Evolutionary conservation across 768 basidiomycete genomes (phyloP).

Genomic region (Boletus subparvulus): DNA sequence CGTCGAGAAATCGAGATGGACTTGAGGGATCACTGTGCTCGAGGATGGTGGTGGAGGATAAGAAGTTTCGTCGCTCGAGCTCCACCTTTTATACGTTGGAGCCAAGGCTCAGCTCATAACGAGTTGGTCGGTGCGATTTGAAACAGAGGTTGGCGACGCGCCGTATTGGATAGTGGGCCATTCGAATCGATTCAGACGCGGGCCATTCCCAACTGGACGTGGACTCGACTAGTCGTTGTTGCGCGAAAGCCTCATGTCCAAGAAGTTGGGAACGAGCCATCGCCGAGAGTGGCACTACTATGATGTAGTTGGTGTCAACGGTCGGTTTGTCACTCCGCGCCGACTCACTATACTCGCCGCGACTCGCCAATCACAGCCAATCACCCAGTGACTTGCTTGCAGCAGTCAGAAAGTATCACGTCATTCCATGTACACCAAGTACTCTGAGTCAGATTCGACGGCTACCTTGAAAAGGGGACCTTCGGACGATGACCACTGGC

Average conservation of each 20-base stretch:
- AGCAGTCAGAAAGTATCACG: too few relatives aligned
- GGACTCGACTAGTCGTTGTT: background rate
- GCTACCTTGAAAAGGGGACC: too few relatives aligned
- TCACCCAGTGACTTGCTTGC: too few relatives aligned
- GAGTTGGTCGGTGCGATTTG: constrained; percentile 3
- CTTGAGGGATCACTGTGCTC: constrained; percentile 19
- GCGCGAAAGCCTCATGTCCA: background rate
- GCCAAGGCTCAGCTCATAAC: background rate
- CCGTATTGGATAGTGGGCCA: constrained; percentile 1
- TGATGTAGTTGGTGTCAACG: background rate
- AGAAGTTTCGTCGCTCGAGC: background rate
- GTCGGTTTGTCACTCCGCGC: constrained; percentile 8
- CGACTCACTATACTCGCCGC: too few relatives aligned
- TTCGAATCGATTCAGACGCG: background rate
- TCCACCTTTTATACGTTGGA: constrained; percentile 12
- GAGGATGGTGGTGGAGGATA: background rate
- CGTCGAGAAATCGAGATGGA: constrained; percentile 3
- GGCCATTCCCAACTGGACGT: background rate
- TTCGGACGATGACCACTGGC: too few relatives aligned
- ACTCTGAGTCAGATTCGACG: too few relatives aligned
- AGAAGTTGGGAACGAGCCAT: background rate
- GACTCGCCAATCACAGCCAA: too few relatives aligned
- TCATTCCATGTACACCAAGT: too few relatives aligned
- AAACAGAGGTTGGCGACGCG: constrained; percentile 1
- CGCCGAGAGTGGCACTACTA: background rate